A percentile compares a stretch with the other conserved stretches of the same genome.
Evolutionary conservation across 306 rosid species (phyloP).

Genomic region (Corylus avellana): DNA sequence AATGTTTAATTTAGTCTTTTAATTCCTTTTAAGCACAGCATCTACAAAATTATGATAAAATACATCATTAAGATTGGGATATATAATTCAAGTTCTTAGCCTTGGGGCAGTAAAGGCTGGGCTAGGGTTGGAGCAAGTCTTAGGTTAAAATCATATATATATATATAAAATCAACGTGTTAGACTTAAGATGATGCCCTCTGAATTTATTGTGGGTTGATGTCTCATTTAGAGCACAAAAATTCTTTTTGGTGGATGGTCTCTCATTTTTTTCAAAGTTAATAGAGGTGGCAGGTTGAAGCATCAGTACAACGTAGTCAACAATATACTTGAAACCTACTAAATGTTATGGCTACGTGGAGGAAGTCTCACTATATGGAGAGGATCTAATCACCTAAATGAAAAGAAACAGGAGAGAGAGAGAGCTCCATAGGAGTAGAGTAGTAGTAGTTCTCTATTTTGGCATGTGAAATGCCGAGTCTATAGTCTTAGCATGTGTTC

Average conservation of each 20-base stretch:
- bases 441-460: background rate
- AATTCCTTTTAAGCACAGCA: background rate
- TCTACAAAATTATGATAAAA: background rate
- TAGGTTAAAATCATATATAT: background rate
- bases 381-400: background rate
- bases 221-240: background rate
- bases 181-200: background rate
- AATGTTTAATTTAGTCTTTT: constrained; percentile 21
- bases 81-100: background rate
- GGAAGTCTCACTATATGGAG: background rate
- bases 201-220: background rate
- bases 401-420: background rate
- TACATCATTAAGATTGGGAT: background rate
- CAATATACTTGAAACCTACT: background rate
- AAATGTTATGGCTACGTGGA: background rate
- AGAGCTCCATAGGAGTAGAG: background rate
- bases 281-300: background rate
- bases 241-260: background rate
- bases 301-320: background rate
- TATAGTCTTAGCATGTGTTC: background rate
- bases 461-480: background rate
- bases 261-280: background rate
- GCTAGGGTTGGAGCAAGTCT: background rate
- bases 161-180: background rate
- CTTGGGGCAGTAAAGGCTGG: background rate